These are phyloP conservation scores for Clausena lansium DNA, from an alignment of 345 rosid genomes.

Conservation along the genomic window DNA sequence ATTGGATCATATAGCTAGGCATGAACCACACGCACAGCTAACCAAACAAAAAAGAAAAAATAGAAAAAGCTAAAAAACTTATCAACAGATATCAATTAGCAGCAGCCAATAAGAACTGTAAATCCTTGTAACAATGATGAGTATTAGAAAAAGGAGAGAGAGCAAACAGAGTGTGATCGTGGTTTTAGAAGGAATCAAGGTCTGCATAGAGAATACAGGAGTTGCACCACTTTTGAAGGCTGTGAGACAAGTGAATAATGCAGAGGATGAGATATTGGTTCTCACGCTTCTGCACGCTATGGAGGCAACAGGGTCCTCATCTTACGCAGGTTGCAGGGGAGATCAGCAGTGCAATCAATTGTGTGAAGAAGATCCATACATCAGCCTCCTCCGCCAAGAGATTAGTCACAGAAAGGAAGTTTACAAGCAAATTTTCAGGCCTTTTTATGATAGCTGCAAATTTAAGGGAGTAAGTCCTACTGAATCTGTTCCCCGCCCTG, in stretches of 20 bases:
- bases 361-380: conserved; percentile 10
- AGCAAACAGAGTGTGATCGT: conserved; percentile 25
- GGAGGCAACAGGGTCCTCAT: conserved; percentile 7
- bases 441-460: conserved; percentile 34
- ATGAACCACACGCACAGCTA: neutral
- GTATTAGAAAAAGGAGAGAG: conserved; percentile 21
- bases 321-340: neutral
- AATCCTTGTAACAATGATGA: conserved; percentile 9
- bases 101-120: neutral
- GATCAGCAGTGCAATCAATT: conserved; percentile 9
- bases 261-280: conserved; percentile 38
- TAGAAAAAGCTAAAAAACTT: neutral
- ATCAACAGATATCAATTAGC: neutral
- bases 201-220: conserved; percentile 12
- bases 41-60: neutral
- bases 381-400: conserved; percentile 24
- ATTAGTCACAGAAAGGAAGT: conserved; percentile 25
- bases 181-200: conserved; percentile 33
- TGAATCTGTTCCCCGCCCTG: too few species aligned
- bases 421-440: conserved; percentile 25
- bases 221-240: conserved; percentile 25
- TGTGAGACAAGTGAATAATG: conserved; percentile 9
- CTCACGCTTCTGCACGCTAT: conserved; percentile 25
- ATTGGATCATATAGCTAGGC: neutral
- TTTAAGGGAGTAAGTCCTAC: conserved; percentile 30